These are phyloP conservation scores for Yamadazyma diospyri DNA, from an alignment of 1,139 yeast genomes.

Conservation along the genomic window DNA sequence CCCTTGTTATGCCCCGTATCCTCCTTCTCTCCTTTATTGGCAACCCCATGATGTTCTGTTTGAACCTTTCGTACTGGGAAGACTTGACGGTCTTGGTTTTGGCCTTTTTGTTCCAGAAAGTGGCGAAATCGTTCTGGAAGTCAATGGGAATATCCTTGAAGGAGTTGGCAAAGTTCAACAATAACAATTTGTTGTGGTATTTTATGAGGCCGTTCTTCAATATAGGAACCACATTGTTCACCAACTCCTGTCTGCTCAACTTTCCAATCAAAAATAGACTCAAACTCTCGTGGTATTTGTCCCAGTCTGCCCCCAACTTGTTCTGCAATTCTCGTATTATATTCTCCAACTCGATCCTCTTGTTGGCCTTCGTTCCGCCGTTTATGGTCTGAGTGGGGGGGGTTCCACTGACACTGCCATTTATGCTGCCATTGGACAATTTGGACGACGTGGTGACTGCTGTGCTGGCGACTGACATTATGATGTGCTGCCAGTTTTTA, in stretches of 20 bases:
- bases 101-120: slow-evolving; percentile 50
- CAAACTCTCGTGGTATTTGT: slow-evolving; percentile 74
- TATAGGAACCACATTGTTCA: slow-evolving; percentile 50
- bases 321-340: slow-evolving; percentile 73
- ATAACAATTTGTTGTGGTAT: slow-evolving; percentile 77
- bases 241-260: slow-evolving; percentile 72
- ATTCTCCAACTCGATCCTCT: slow-evolving; percentile 67
- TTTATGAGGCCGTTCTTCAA: slow-evolving; percentile 47
- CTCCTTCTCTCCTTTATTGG: slow-evolving; percentile 84
- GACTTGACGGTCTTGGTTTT: slow-evolving; percentile 48
- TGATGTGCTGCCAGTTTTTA: too few species aligned
- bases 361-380: slow-evolving; percentile 13
- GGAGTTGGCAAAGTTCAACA: slow-evolving; percentile 82
- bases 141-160: slow-evolving; percentile 60
- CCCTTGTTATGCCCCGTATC: slow-evolving; percentile 78
- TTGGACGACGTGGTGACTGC: slow-evolving; percentile 4
- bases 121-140: slow-evolving; percentile 49
- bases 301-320: slow-evolving; percentile 78
- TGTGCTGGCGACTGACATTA: slow-evolving; percentile 2
- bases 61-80: slow-evolving; percentile 74
- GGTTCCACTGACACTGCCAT: slow-evolving; percentile 5
- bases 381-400: background rate
- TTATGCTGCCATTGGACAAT: background rate
- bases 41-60: slow-evolving; percentile 82
- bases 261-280: slow-evolving; percentile 76